These are phyloP conservation scores for Ulmus americana DNA, from an alignment of 331 rosid genomes.

Conservation along the genomic window DNA sequence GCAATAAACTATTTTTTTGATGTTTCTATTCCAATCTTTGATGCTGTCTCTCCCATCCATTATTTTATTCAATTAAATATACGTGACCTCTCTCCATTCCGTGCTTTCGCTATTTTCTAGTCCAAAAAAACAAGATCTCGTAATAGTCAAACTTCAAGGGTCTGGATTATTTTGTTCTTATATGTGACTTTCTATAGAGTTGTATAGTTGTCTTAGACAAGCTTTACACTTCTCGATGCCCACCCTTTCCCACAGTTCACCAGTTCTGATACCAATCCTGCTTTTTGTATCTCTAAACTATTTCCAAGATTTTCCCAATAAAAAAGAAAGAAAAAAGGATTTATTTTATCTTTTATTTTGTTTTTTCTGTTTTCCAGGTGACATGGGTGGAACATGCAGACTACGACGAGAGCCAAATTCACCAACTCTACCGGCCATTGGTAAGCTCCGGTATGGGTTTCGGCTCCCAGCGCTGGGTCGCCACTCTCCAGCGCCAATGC, in stretches of 20 bases:
- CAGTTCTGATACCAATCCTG: too few relatives aligned
- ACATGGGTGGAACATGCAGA: constrained; percentile 97
- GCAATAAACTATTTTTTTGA: constrained; percentile 43
- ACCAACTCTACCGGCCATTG: constrained; percentile 61
- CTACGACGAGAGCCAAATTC: constrained; percentile 78
- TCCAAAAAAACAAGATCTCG: constrained; percentile 18
- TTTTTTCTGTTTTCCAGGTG: constrained; percentile 40
- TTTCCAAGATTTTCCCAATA: too few relatives aligned
- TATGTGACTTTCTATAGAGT: constrained; percentile 20
- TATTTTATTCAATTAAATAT: not conserved
- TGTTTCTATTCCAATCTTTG: constrained; percentile 79
- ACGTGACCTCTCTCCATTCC: not conserved
- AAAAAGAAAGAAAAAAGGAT: too few relatives aligned
- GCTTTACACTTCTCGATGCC: constrained; percentile 44
- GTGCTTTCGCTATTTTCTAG: not conserved
- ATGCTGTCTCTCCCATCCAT: constrained; percentile 35
- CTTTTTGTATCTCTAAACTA: too few relatives aligned
- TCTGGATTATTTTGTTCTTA: constrained; percentile 43
- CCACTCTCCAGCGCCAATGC: constrained; percentile 83
- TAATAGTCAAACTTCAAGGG: constrained; percentile 41
- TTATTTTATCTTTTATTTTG: too few relatives aligned
- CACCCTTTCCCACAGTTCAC: not conserved
- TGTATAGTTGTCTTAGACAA: constrained; percentile 20
- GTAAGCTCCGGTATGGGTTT: constrained; percentile 79
- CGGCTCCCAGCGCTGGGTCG: constrained; percentile 89